Evolutionary conservation across 768 basidiomycete genomes (phyloP), one percentile per base, ranked within the genome.

Genomic region (Cubamyces sp.): DNA sequence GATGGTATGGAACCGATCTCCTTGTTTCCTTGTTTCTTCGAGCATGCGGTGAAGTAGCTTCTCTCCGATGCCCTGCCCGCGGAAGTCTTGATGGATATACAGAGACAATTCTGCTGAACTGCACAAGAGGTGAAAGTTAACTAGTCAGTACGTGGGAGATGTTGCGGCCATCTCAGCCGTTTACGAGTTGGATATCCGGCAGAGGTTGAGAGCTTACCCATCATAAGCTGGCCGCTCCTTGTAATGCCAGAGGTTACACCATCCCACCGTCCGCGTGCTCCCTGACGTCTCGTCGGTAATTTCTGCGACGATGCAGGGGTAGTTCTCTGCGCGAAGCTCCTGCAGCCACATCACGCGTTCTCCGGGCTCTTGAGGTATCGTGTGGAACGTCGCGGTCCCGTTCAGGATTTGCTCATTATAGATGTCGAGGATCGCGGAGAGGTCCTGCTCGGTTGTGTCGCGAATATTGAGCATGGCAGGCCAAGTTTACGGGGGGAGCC

Each of bases 311-410:
- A 64, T 34, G 41, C 62, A 64, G 14, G 62, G 62, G 37, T 64
- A 64, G 7, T 25, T 26, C 48, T 64, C 54, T 1, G 41, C 53
- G 12, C 30, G 46, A 23, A 64, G 6, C 34, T 9, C 18, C 7
- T 7, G n/a, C 0, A 64, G 48, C 62, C 62, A 64, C 23, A 25
- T 9, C 3, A 8, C 37, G 41, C 62, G 57, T 15, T 62, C 61
- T 7, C n/a, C 50, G 2, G 48, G 18, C 15, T 50, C 41, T 45
- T 57, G 54, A 2, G 49, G 48, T n/a, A 30, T 21, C 8, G 57
- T 60, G 41, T 64, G 54, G 62, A 64, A 64, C 6, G 62, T 64
- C 5, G 62, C 61, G 1, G 61, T 62, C 1, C 61, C 55, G 42
- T 57, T 30, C 12, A 62, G 61, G 18, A 57, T 62, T 21, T 62